Evolutionary conservation across 306 rosid species (phyloP), one percentile per base, ranked within the genome.

Genomic region (Quercus cerris): DNA sequence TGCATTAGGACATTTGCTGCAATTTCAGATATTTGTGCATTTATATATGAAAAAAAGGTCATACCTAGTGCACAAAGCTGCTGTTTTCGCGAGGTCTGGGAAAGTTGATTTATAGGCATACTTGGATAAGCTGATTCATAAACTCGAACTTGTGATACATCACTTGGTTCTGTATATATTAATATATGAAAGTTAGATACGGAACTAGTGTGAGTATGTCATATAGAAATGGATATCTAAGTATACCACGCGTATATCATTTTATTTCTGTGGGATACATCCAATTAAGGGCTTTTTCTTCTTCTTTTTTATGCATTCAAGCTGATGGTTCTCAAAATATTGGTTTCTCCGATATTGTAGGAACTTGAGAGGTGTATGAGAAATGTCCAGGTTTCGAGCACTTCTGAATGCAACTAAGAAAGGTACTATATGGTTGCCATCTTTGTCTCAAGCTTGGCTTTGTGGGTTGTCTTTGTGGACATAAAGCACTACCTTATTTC

Each of bases 381-480:
- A 75, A 30, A 92, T 95, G 99, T 90, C 97, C 58, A 88, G 93
- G 87, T 82, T 95, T 51, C 88, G 95, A 84, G 84, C 81, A 51
- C 51, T 95, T 14, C 70, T 92, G 27, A 88, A 84, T 80, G 94
- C 97, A 33, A 91, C 99, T 33, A 95, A 88, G 89, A 91, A 79
- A 89, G 99, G 99, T 90, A 80, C 30, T 19, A 13, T 58, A 22
- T 27, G 46, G 38, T 46, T 19, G 10, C 44, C 54, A 25, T 5
- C 49, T 17, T 22, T 28, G 11, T 70, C 61, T 28, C 81, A 27
- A 70, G 46, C 46, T 70, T 10, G 23, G 71, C 58, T 19, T 20
- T 15, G 23, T 28, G 27, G 33, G 27, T 15, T 56, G 44, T 10
- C 79, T 30, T 31, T 71, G 74, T 41, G 54, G 30, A 5, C 51